A percentile compares a stretch with the other conserved stretches of the same genome.
phyloP scores from a whole-genome alignment of 2,329 filamentous ascomycete genomes.

The Bipolaris cookei region DNA sequence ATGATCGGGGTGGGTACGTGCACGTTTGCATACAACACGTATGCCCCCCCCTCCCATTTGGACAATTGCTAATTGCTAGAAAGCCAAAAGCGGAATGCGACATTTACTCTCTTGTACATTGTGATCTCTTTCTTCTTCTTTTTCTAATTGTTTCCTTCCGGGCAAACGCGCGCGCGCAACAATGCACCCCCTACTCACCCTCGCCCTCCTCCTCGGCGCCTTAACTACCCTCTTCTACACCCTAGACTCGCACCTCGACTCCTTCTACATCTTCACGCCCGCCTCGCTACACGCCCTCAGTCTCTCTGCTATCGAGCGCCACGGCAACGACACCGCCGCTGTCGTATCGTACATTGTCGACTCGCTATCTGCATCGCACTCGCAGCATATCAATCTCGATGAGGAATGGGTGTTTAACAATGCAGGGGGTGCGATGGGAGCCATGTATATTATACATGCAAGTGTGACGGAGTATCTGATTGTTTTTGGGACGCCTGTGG shows the following conservation, averaged over 20 bases:
- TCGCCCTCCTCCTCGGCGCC: slow-evolving; percentile 33
- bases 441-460: slow-evolving; percentile 88
- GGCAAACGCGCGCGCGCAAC: background rate
- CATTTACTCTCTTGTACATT: background rate
- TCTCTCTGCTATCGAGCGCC: slow-evolving; percentile 66
- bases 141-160: too few species aligned
- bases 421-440: slow-evolving; percentile 88
- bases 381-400: slow-evolving; percentile 66
- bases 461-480: slow-evolving; percentile 72
- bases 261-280: slow-evolving; percentile 76
- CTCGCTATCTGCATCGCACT: slow-evolving; percentile 61
- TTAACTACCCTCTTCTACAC: slow-evolving; percentile 37
- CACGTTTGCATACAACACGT: too few species aligned
- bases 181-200: slow-evolving; percentile 28
- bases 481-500: slow-evolving; percentile 65
- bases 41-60: too few species aligned
- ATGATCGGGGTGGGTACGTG: slow-evolving; percentile 7
- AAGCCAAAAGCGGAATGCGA: too few species aligned
- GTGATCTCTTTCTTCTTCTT: background rate
- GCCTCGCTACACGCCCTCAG: slow-evolving; percentile 72
- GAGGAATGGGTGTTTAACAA: slow-evolving; percentile 94
- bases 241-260: slow-evolving; percentile 35
- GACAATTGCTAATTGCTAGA: too few species aligned
- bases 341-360: slow-evolving; percentile 73
- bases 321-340: slow-evolving; percentile 76